Evolutionary conservation across 352 stramenopile species (phyloP), one percentile per base, ranked within the genome.

Genomic region (Phytophthora sp.): DNA sequence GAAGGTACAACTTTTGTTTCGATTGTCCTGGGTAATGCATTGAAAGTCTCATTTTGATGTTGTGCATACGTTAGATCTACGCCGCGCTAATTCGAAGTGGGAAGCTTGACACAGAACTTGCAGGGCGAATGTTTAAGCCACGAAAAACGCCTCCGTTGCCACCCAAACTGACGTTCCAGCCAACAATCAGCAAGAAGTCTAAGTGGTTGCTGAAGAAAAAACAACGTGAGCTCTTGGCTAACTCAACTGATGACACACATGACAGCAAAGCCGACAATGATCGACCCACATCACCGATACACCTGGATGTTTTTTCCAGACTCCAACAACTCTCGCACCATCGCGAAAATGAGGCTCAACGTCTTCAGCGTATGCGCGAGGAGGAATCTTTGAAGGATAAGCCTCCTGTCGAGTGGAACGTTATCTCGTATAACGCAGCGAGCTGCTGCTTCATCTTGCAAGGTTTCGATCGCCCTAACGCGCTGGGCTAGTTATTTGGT

Each of bases 371-470:
- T 18, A 43, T 24, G 34, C 37, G 28, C 11, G 54, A 69, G 10
- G 34, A 57, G 20, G 62, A 60, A 7, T 26, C 35, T 18, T 18
- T 27, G 23, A 43, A 31, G 10, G 2, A 35, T 0, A 66, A 44
- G 28, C 24, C 39, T 49, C 24, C 28, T 0, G 45, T 67, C n/a
- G 48, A 66, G 9, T 90, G 74, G 74, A 87, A 73, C 20, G 51
- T 63, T 11, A 51, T 89, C 15, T 13, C 38, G 20, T 87, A 72
- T 44, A 32, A 80, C 31, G 34, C 42, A 28, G 5, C 32, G 2
- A 81, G 41, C 24, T 69, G 64, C 30, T 37, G 50, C 21, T 89
- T 87, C 53, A 84, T 89, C 34, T 60, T 88, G 24, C 44, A 79
- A 5, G 71, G 65, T 44, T 85, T 88, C 37, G 72, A 74, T 28